Evolutionary conservation across 2,329 filamentous ascomycete genomes (phyloP).

Genomic region (Apiospora aurea): DNA sequence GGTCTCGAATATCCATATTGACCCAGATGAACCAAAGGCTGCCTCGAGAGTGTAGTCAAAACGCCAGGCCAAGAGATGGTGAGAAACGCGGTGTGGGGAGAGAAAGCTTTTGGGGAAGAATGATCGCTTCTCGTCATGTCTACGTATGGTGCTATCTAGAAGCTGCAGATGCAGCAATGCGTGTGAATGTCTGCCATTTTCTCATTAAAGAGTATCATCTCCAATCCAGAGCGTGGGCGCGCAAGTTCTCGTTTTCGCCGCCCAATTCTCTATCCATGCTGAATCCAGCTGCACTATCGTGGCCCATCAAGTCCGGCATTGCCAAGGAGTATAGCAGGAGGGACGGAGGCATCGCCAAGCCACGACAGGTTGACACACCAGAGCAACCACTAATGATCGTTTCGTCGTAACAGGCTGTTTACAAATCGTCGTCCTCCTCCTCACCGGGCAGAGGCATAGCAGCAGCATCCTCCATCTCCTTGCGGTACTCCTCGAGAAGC

Average conservation of each 20-base stretch:
- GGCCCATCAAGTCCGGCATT: slow-evolving; percentile 36
- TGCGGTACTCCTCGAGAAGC: slow-evolving; percentile 81
- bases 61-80: neutral
- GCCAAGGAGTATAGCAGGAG: slow-evolving; percentile 28
- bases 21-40: no score
- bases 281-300: slow-evolving; percentile 37
- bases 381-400: slow-evolving; percentile 28
- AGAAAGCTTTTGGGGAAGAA: slow-evolving; percentile 20
- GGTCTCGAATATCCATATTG: neutral
- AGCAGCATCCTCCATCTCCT: slow-evolving; percentile 87
- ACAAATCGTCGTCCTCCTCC: slow-evolving; percentile 78
- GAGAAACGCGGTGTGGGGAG: neutral
- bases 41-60: neutral
- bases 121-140: slow-evolving; percentile 38
- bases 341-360: slow-evolving; percentile 25
- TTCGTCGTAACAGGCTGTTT: slow-evolving; percentile 43
- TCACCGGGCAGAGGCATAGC: slow-evolving; percentile 90
- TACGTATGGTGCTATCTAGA: slow-evolving; percentile 46
- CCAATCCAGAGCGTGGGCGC: slow-evolving; percentile 35
- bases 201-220: slow-evolving; percentile 31
- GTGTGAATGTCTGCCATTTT: slow-evolving; percentile 38
- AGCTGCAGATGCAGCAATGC: slow-evolving; percentile 42
- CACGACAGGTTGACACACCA: slow-evolving; percentile 26
- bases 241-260: slow-evolving; percentile 35
- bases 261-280: slow-evolving; percentile 35